Evolutionary conservation across 176 grass and related monocot species (phyloP).

Genomic region (Pontederia crassipes): DNA sequence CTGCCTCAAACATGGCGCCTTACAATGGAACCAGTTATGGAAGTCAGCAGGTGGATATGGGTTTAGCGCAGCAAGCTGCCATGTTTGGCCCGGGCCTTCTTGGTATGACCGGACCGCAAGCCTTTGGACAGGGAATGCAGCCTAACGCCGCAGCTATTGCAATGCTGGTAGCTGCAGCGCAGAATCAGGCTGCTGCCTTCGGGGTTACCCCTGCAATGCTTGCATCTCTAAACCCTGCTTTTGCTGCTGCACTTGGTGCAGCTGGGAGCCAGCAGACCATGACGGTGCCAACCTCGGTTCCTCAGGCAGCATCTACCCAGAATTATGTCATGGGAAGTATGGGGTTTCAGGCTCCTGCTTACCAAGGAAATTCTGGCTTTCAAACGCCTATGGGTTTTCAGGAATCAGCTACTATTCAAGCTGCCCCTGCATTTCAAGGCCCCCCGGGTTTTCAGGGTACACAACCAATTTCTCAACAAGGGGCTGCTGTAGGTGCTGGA

Average conservation of each 20-base stretch:
- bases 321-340: slow-evolving; percentile 55
- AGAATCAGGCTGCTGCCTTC: slow-evolving; percentile 50
- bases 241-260: slow-evolving; percentile 56
- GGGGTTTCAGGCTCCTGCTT: slow-evolving; percentile 22
- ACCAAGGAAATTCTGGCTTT: slow-evolving; percentile 34
- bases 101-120: slow-evolving; percentile 43
- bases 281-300: slow-evolving; percentile 13
- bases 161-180: slow-evolving; percentile 86
- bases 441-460: slow-evolving; percentile 34
- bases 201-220: slow-evolving; percentile 63
- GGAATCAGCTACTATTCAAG: slow-evolving; percentile 77
- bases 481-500: slow-evolving; percentile 25
- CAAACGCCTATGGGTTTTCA: slow-evolving; percentile 51
- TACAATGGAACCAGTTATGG: slow-evolving; percentile 26
- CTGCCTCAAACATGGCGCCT: slow-evolving; percentile 32
- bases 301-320: slow-evolving; percentile 35
- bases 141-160: slow-evolving; percentile 86
- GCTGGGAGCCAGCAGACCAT: slow-evolving; percentile 29
- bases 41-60: slow-evolving; percentile 31
- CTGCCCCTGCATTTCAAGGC: slow-evolving; percentile 71
- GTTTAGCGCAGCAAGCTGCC: slow-evolving; percentile 48
- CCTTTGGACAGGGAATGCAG: slow-evolving; percentile 41
- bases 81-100: slow-evolving; percentile 35
- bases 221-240: slow-evolving; percentile 75
- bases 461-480: slow-evolving; percentile 29